Evolutionary conservation across 2,329 filamentous ascomycete genomes (phyloP).

Genomic region (Monosporascus sp.): DNA sequence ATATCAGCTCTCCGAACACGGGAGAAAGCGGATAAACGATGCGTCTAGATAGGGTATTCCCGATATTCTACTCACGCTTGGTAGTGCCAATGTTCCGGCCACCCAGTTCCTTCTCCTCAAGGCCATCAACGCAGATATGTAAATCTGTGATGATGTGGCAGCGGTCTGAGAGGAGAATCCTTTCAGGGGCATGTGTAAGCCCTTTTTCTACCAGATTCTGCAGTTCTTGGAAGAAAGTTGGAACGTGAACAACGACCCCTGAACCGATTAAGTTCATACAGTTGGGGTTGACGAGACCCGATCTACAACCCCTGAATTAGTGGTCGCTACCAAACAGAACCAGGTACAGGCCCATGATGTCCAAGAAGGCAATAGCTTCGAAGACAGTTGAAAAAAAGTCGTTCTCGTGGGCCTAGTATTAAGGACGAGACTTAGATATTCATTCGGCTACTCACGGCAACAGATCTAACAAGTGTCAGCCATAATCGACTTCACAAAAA

Average conservation of each 20-base stretch:
- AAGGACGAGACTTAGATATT: too few relatives aligned
- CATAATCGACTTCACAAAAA: neutral
- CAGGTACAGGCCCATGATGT: neutral
- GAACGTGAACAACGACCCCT: conserved; percentile 44
- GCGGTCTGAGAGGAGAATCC: conserved; percentile 59
- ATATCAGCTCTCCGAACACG: neutral
- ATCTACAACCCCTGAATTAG: conserved; percentile 22
- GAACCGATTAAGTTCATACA: conserved; percentile 72
- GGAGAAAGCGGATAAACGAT: neutral
- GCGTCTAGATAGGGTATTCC: neutral
- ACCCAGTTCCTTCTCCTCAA: conserved; percentile 53
- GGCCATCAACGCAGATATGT: conserved; percentile 61
- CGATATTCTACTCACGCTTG: conserved; percentile 8
- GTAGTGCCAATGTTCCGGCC: conserved; percentile 38
- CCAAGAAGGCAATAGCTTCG: too few relatives aligned
- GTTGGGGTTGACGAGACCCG: conserved; percentile 65
- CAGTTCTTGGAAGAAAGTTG: conserved; percentile 63
- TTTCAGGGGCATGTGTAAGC: conserved; percentile 46
- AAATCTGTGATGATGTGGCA: conserved; percentile 60
- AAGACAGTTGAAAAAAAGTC: too few relatives aligned
- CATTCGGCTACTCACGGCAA: neutral
- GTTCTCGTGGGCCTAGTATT: too few relatives aligned
- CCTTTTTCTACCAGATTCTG: conserved; percentile 56
- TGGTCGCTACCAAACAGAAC: neutral
- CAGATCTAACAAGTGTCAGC: neutral